Evolutionary conservation across 2,329 filamentous ascomycete species (phyloP).

Genomic region (Xylaria sp.): DNA sequence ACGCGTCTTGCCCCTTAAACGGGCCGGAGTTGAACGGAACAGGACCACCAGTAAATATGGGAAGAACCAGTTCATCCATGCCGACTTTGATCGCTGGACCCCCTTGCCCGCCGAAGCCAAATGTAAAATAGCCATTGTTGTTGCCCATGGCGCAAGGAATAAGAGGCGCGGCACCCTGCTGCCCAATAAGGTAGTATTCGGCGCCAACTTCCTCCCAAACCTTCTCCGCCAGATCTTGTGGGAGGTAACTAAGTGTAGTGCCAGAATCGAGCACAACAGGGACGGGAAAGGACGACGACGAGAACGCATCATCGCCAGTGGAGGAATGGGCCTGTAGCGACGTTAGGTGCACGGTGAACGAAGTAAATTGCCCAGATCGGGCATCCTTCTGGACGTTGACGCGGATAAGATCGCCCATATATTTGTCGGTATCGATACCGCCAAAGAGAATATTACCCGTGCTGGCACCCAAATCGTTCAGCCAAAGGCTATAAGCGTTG

Average conservation of each 20-base stretch:
- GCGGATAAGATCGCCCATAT: constrained; percentile 64
- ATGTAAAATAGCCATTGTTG: constrained; percentile 56
- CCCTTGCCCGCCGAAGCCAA: constrained; percentile 56
- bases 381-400: constrained; percentile 62
- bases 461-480: constrained; percentile 63
- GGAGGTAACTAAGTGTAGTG: constrained; percentile 74
- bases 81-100: constrained; percentile 58
- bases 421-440: constrained; percentile 80
- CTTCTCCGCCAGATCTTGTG: constrained; percentile 60
- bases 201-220: constrained; percentile 63
- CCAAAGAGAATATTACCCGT: constrained; percentile 79
- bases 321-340: constrained; percentile 54
- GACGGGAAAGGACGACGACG: constrained; percentile 52
- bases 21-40: constrained; percentile 48
- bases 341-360: constrained; percentile 56
- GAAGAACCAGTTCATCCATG: constrained; percentile 63
- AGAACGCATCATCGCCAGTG: constrained; percentile 54
- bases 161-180: constrained; percentile 46
- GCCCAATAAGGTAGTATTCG: constrained; percentile 55
- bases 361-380: constrained; percentile 45
- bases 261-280: constrained; percentile 75
- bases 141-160: constrained; percentile 56
- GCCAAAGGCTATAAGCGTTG: constrained; percentile 74
- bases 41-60: constrained; percentile 45
- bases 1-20: constrained; percentile 53